phyloP scores from a whole-genome alignment of 2,329 filamentous ascomycete genomes.

The Colletotrichum simmondsii region DNA sequence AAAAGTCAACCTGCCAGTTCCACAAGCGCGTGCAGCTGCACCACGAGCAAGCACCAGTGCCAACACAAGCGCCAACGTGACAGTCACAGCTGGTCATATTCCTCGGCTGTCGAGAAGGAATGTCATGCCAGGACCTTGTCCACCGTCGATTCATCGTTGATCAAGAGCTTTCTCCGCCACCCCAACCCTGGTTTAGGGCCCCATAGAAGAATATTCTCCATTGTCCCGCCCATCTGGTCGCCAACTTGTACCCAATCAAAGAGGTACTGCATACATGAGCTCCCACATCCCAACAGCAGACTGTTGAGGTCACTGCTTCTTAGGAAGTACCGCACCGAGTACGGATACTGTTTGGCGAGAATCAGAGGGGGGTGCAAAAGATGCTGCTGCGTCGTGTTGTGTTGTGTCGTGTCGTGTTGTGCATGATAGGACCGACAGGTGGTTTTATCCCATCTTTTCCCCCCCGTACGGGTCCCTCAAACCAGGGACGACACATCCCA shows the following conservation, averaged over 20 bases:
- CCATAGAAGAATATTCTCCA: neutral
- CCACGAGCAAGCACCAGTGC: conserved; percentile 5
- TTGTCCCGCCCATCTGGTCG: conserved; percentile 15
- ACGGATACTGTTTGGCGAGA: neutral
- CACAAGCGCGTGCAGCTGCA: conserved; percentile 5
- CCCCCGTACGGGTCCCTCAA: conserved; percentile 25
- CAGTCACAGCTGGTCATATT: conserved; percentile 1
- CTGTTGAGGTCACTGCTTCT: conserved; percentile 9
- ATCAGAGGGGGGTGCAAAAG: neutral
- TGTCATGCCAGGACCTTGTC: conserved; percentile 10
- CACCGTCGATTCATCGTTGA: conserved; percentile 6
- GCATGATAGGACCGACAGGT: conserved; percentile 24
- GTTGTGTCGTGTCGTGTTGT: conserved; percentile 16
- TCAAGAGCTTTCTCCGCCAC: conserved; percentile 26
- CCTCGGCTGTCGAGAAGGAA: conserved; percentile 21
- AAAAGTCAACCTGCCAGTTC: neutral
- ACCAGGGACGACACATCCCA: conserved; percentile 29
- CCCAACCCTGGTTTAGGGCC: conserved; percentile 8
- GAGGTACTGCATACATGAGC: neutral
- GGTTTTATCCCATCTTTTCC: conserved; percentile 15
- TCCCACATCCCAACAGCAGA: neutral
- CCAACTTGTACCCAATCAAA: neutral
- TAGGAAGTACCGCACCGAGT: conserved; percentile 2
- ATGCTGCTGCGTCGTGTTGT: conserved; percentile 3
- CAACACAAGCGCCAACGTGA: neutral